A percentile compares a stretch with the other conserved stretches of the same genome.
These are phyloP conservation scores for Nemania diffusa DNA, from an alignment of 2,329 filamentous ascomycete genomes.

Conservation along the genomic window DNA sequence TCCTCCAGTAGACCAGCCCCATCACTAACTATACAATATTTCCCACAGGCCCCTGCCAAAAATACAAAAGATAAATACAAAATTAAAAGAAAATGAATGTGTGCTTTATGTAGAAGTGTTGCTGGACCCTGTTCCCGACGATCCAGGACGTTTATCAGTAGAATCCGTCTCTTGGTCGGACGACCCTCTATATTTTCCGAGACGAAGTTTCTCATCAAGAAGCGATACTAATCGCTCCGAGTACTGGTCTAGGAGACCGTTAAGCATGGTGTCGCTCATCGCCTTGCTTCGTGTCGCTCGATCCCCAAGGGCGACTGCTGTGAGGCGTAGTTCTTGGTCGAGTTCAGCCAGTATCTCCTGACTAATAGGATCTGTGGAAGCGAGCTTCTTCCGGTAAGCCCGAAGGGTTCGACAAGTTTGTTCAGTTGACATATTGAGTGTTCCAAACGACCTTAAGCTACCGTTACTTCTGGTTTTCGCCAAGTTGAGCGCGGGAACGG, in stretches of 20 bases:
- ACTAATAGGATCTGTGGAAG: constrained; percentile 65
- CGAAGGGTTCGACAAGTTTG: constrained; percentile 71
- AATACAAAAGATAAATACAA: constrained; percentile 39
- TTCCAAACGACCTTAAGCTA: constrained; percentile 63
- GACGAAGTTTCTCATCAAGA: constrained; percentile 75
- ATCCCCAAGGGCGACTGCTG: constrained; percentile 69
- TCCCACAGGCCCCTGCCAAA: constrained; percentile 26
- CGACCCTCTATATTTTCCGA: constrained; percentile 44
- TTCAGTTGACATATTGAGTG: constrained; percentile 71
- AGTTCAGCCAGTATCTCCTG: constrained; percentile 70
- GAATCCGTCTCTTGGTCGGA: constrained; percentile 36
- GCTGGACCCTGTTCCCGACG: constrained; percentile 39
- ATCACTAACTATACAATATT: constrained; percentile 25
- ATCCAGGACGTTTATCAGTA: constrained; percentile 34
- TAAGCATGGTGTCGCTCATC: constrained; percentile 68
- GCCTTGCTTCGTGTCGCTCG: constrained; percentile 63
- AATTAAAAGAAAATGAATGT: constrained; percentile 38
- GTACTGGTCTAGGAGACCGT: constrained; percentile 77
- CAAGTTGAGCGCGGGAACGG: constrained; percentile 61
- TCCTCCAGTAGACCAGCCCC: constrained; percentile 2
- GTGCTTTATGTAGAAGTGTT: constrained; percentile 38
- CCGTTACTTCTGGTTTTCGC: constrained; percentile 62
- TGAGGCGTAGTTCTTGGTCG: constrained; percentile 72
- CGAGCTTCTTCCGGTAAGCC: constrained; percentile 71
- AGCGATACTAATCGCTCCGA: constrained; percentile 76